Evolutionary conservation across 78 protist species (phyloP).

Genomic region (Planoprotostelium fungivorum): DNA sequence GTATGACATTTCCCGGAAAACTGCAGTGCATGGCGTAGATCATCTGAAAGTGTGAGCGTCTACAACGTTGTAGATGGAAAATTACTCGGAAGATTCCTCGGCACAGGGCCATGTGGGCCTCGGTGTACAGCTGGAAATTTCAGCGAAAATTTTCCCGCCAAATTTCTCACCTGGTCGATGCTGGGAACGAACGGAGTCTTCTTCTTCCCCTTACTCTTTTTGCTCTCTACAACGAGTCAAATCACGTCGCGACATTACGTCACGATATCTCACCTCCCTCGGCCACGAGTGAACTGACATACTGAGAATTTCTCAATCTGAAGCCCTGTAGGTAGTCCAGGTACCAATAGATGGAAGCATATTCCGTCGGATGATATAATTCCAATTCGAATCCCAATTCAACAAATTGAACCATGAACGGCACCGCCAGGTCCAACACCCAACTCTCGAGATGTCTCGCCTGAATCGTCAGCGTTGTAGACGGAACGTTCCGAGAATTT

Average conservation of each 20-base stretch:
- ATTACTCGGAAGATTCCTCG: background rate
- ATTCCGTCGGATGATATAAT: background rate
- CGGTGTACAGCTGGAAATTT: background rate
- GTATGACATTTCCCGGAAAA: background rate
- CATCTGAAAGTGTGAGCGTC: background rate
- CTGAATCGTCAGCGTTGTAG: background rate
- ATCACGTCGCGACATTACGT: background rate
- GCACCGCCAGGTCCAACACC: background rate
- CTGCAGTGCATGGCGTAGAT: background rate
- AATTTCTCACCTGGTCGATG: background rate
- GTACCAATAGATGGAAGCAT: background rate
- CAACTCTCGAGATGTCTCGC: background rate
- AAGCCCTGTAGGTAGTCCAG: background rate
- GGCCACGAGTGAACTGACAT: background rate
- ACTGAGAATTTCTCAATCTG: background rate
- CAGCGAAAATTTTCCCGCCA: background rate
- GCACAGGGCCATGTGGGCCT: background rate
- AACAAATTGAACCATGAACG: background rate
- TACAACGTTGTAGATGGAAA: background rate
- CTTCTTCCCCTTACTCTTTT: background rate
- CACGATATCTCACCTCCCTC: background rate
- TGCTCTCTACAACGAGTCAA: background rate
- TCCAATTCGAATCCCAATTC: background rate
- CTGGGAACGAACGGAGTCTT: background rate
- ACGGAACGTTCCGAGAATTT: background rate